Base-by-base conservation (phyloP, 2,329 filamentous ascomycete species). In the Bipolaris oryzae region DNA sequence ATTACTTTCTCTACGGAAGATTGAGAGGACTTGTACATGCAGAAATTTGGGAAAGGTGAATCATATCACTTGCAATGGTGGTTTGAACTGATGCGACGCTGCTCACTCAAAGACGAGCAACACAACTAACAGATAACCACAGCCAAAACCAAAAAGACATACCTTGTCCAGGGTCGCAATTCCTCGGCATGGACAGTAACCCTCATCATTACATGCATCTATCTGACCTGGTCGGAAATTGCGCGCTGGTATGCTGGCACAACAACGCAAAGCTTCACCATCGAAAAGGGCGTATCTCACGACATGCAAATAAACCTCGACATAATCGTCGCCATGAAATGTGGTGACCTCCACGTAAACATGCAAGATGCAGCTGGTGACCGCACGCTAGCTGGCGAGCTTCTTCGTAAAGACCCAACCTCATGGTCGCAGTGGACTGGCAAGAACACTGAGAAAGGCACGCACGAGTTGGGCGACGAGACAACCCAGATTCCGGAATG, bases 141-240 rank as follows among this genome's bases (percentile, higher is more conserved):
- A 96, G 93, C 95, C 65, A 98, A 99, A 83, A 91, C 94, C 51
- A 98, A 98, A 81, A 87, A 93, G 15, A 92, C 94, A 72, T 99
- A 97, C 78, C 88, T 95, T 53, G 89, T 90, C 44, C 86, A 88
- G 63, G 96, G 92, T 31, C 85, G 89, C 35, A 89, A 90, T 70
- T 96, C 95, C 70, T 94, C 94, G 61, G 92, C 96, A 79, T 97
- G 93, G 90, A 98, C 95, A 20, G 84, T 97, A 45, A 85, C 88
- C 49, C 90, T 99, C 79, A 80, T 89, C 58, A 61, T 90, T 48
- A 81, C 96, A 61, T 95, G 91, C 61, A 74, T 87, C 60, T 74
- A 92, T 61, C 89, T 99, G 57, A 82, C 91, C 66, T 87, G 89
- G 80, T 86, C 87, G 48, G 95, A 99, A 78, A 80, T 95, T 33